Percentiles rank a stretch among this genome's conserved stretches.
Evolutionary conservation across 345 rosid genomes (phyloP).

Genomic region (Pistacia integerrima): DNA sequence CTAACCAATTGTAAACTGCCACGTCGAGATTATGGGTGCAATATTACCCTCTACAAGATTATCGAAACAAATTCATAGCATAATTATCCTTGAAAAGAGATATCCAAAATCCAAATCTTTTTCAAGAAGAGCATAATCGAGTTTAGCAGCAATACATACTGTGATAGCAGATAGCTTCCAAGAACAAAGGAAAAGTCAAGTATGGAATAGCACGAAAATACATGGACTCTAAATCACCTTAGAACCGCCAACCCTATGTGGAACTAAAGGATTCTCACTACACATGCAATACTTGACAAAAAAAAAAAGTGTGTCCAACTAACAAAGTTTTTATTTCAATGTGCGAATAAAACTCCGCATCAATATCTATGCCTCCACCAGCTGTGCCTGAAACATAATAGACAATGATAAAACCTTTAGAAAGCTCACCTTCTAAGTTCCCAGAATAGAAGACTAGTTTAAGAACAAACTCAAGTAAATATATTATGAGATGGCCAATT

Average conservation of each 20-base stretch:
- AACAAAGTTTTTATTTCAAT: constrained; percentile 21
- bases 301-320: constrained; percentile 25
- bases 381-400: constrained; percentile 38
- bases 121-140: constrained; percentile 9
- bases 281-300: constrained; percentile 14
- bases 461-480: not conserved
- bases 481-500: too few relatives aligned
- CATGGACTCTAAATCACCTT: constrained; percentile 46
- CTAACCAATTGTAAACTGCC: too few relatives aligned
- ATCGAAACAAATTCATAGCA: too few relatives aligned
- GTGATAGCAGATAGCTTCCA: not conserved
- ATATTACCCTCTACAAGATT: too few relatives aligned
- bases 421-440: too few relatives aligned
- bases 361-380: constrained; percentile 25
- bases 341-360: constrained; percentile 20
- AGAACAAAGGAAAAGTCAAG: not conserved
- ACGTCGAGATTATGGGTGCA: too few relatives aligned
- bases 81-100: too few relatives aligned
- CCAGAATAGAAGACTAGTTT: not conserved
- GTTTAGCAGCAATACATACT: constrained; percentile 1
- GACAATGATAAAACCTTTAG: too few relatives aligned
- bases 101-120: constrained; percentile 12
- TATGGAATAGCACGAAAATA: constrained; percentile 4
- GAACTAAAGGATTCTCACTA: constrained; percentile 52
- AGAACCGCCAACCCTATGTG: constrained; percentile 34